phyloP scores from a whole-genome alignment of 169 alveolate species.

The Toxoplasma gondii region DNA sequence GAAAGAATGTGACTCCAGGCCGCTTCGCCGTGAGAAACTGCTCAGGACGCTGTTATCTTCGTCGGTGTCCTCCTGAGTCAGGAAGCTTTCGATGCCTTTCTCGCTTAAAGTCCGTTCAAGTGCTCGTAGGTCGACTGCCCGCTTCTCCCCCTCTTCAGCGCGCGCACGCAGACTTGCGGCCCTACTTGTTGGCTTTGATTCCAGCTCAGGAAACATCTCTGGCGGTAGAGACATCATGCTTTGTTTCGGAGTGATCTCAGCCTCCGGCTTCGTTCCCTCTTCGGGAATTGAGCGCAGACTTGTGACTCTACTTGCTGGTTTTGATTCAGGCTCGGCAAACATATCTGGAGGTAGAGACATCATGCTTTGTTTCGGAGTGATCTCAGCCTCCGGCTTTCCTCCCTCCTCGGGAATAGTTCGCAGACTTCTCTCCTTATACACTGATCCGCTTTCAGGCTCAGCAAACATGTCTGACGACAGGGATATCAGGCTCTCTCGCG shows the following conservation, averaged over 20 bases:
- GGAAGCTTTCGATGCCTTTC: constrained; percentile 11
- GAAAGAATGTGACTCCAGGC: no score
- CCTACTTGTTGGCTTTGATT: not conserved
- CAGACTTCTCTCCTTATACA: not conserved
- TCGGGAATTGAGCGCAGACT: not conserved
- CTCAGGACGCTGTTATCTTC: constrained; percentile 27
- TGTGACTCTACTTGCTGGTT: not conserved
- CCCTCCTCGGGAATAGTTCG: not conserved
- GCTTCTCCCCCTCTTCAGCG: not conserved
- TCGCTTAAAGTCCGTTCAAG: not conserved
- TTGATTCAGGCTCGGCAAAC: not conserved
- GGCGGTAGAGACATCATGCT: not conserved
- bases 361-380: not conserved
- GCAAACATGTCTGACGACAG: not conserved
- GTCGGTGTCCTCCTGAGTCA: constrained; percentile 3
- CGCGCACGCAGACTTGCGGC: not conserved
- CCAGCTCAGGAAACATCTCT: not conserved
- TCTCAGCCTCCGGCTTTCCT: not conserved
- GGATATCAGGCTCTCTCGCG: not conserved
- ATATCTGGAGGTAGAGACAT: not conserved
- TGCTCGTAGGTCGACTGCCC: not conserved
- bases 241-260: not conserved
- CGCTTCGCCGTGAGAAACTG: not conserved
- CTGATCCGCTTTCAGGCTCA: not conserved
- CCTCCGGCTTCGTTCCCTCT: not conserved